phyloP scores from a whole-genome alignment of 2,329 filamentous ascomycete species.

The Epichloe typhina region DNA sequence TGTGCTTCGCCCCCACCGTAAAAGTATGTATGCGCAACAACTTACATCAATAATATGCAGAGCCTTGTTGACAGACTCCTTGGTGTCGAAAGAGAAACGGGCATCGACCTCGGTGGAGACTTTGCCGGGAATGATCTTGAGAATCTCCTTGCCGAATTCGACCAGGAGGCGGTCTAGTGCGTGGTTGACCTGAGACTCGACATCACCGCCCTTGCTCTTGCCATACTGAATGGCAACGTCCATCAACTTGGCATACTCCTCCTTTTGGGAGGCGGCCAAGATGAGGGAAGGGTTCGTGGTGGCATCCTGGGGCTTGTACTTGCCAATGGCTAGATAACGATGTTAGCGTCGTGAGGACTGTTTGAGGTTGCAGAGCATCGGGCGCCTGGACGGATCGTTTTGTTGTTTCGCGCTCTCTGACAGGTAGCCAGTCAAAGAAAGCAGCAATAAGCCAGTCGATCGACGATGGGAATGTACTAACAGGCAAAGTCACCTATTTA shows the following conservation, averaged over 20 bases:
- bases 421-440: background rate
- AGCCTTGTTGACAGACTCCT: slow-evolving; percentile 88
- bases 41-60: slow-evolving; percentile 89
- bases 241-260: slow-evolving; percentile 87
- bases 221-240: slow-evolving; percentile 74
- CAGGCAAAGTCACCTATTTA: slow-evolving; percentile 59
- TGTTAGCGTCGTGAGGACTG: slow-evolving; percentile 12
- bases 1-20: background rate
- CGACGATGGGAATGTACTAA: slow-evolving; percentile 31
- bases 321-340: slow-evolving; percentile 66
- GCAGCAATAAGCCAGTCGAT: background rate
- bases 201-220: slow-evolving; percentile 56
- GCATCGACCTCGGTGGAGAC: slow-evolving; percentile 98
- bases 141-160: slow-evolving; percentile 95
- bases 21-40: background rate
- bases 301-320: slow-evolving; percentile 99
- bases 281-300: slow-evolving; percentile 99
- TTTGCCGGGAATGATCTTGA: slow-evolving; percentile 93
- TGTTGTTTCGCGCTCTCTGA: background rate
- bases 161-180: slow-evolving; percentile 91
- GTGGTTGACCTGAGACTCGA: slow-evolving; percentile 76
- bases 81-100: slow-evolving; percentile 85
- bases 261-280: slow-evolving; percentile 96
- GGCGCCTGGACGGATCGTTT: background rate
- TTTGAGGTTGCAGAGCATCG: too few species aligned